Conservation (phyloP, 2,329 filamentous ascomycete genomes). For the Sordariomycetes sp. region DNA sequence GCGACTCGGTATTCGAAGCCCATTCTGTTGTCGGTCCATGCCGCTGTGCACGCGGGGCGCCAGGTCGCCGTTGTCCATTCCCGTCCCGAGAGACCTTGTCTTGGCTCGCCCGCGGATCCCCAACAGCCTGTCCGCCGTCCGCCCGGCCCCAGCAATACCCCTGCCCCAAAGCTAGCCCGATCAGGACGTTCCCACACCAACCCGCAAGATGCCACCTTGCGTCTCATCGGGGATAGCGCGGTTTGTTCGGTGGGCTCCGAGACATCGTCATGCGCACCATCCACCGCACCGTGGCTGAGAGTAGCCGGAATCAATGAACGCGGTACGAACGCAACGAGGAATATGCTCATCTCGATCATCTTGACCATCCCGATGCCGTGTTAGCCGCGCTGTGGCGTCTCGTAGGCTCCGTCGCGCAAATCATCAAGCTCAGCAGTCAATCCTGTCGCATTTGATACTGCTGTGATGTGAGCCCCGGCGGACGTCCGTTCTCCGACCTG, state of each 20-base stretch:
- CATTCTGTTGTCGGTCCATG: background rate
- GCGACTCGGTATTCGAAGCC: background rate
- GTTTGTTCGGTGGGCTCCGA: background rate
- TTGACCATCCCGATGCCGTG: no score
- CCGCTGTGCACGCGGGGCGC: background rate
- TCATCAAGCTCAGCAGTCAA: background rate
- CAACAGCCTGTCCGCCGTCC: slow-evolving; percentile 30
- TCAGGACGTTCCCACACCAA: background rate
- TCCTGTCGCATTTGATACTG: background rate
- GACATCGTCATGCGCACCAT: background rate
- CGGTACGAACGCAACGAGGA: no score
- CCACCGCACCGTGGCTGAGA: background rate
- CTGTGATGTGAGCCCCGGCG: background rate
- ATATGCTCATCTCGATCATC: no score
- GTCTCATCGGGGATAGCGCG: background rate
- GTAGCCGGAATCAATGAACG: no score
- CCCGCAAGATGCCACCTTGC: background rate
- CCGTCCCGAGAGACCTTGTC: no score
- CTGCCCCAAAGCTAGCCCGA: background rate
- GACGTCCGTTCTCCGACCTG: background rate
- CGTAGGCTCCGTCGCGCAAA: background rate
- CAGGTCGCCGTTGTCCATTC: background rate
- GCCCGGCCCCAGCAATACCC: background rate
- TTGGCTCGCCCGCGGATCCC: slow-evolving; percentile 25
- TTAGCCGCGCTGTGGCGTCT: background rate